Percentiles rank a stretch among this genome's conserved stretches.
Evolutionary conservation across 805 yeast genomes (phyloP).

Genomic region (Pichia rugopelliculosa): DNA sequence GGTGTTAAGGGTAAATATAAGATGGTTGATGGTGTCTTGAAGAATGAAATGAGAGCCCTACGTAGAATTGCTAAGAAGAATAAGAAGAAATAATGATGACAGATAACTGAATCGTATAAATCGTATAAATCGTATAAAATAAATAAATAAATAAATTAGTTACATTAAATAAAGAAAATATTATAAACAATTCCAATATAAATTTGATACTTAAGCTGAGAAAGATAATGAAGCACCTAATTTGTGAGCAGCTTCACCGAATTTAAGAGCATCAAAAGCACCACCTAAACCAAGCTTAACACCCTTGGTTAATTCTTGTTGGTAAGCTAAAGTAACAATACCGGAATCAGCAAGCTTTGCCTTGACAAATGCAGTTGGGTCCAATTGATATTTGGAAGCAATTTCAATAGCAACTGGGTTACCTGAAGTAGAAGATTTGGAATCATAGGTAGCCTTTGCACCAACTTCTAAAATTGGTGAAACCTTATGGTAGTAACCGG

Average conservation of each 20-base stretch:
- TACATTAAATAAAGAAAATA: neutral
- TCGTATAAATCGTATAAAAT: too few species aligned
- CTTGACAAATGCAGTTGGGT: constrained; percentile 82
- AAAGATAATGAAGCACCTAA: constrained; percentile 92
- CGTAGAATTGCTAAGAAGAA: constrained; percentile 83
- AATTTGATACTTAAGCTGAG: constrained; percentile 57
- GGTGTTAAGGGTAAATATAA: constrained; percentile 96
- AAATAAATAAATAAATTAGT: neutral
- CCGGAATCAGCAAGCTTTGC: constrained; percentile 97
- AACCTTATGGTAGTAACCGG: constrained; percentile 96
- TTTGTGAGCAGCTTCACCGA: constrained; percentile 96
- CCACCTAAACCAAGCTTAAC: constrained; percentile 96
- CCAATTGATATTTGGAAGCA: constrained; percentile 91
- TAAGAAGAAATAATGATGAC: constrained; percentile 40
- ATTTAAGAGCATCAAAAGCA: constrained; percentile 90
- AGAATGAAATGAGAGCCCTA: constrained; percentile 94
- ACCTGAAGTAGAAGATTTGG: constrained; percentile 61
- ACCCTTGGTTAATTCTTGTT: constrained; percentile 92
- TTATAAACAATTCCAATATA: neutral
- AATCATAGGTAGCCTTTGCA: constrained; percentile 95
- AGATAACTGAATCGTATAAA: too few species aligned
- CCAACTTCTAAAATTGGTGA: constrained; percentile 91
- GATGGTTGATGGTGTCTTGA: constrained; percentile 98
- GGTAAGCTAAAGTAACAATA: constrained; percentile 86
- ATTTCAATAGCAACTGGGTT: constrained; percentile 87